Evolutionary conservation across 2,329 filamentous ascomycete genomes (phyloP).

Genomic region (Thermomyces lanuginosus): DNA sequence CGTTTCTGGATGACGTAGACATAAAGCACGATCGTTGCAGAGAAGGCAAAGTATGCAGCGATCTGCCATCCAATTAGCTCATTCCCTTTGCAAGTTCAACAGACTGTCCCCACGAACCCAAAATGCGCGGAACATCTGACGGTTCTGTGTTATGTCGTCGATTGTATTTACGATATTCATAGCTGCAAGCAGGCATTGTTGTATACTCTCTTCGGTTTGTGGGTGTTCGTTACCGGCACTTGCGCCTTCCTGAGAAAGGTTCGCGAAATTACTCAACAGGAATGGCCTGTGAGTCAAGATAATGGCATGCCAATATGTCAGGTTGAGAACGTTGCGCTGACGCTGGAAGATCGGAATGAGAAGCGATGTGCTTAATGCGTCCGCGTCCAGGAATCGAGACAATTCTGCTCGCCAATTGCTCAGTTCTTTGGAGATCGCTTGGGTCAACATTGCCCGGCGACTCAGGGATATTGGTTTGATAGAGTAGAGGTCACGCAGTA

Average conservation of each 20-base stretch:
- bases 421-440: slow-evolving; percentile 10
- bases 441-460: background rate
- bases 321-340: slow-evolving; percentile 19
- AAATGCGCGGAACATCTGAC: slow-evolving; percentile 26
- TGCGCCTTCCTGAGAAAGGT: slow-evolving; percentile 5
- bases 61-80: too few species aligned
- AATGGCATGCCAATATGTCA: slow-evolving; percentile 20
- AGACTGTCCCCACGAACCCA: too few species aligned
- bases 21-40: slow-evolving; percentile 30
- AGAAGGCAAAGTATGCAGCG: slow-evolving; percentile 15
- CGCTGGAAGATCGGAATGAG: slow-evolving; percentile 34
- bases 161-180: slow-evolving; percentile 25
- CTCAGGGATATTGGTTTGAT: background rate
- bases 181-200: slow-evolving; percentile 22
- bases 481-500: slow-evolving; percentile 1
- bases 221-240: slow-evolving; percentile 2
- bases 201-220: slow-evolving; percentile 11
- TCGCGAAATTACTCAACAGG: slow-evolving; percentile 15
- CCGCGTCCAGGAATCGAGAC: slow-evolving; percentile 14
- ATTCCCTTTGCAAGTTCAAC: too few species aligned
- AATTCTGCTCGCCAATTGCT: slow-evolving; percentile 32
- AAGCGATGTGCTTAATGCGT: slow-evolving; percentile 16
- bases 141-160: slow-evolving; percentile 21
- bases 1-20: slow-evolving; percentile 29
- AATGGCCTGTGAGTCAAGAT: slow-evolving; percentile 20